These are phyloP conservation scores for Glycine tomentella DNA, from an alignment of 306 rosid species.

Conservation along the genomic window DNA sequence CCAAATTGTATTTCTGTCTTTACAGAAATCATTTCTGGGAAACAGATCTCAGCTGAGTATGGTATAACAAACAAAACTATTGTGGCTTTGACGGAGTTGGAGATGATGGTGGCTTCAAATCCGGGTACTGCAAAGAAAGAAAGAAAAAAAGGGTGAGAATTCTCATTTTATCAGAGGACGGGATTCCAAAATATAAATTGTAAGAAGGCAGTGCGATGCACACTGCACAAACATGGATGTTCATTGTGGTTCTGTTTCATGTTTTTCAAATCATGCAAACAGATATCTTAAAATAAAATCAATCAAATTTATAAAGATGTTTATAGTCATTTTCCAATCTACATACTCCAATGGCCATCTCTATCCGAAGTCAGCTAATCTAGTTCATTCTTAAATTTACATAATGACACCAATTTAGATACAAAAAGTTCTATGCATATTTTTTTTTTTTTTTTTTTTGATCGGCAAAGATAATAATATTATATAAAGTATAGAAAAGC, in stretches of 20 bases:
- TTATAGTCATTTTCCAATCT: no score
- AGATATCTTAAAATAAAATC: not conserved
- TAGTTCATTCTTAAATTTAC: no score
- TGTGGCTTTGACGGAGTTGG: conserved; percentile 79
- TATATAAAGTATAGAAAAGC: no score
- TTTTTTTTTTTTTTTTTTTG: no score
- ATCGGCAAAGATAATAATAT: no score
- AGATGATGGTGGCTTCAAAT: conserved; percentile 84
- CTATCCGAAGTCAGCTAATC: no score
- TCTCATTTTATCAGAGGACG: not conserved
- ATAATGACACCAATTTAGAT: no score
- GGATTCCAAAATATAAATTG: not conserved
- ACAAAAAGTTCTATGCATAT: not conserved
- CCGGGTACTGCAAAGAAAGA: conserved; percentile 70
- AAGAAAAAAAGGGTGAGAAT: not conserved
- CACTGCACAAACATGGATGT: not conserved
- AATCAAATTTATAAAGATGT: no score
- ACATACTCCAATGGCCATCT: no score
- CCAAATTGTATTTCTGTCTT: conserved; percentile 28
- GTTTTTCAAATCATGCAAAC: conserved; percentile 9
- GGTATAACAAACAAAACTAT: conserved; percentile 34
- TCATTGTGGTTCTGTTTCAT: not conserved
- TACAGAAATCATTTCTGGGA: conserved; percentile 13
- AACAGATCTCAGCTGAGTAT: conserved; percentile 31
- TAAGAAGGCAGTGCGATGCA: not conserved